Evolutionary conservation across 768 basidiomycete species (phyloP).

Genomic region (Suillus fuscotomentosus): DNA sequence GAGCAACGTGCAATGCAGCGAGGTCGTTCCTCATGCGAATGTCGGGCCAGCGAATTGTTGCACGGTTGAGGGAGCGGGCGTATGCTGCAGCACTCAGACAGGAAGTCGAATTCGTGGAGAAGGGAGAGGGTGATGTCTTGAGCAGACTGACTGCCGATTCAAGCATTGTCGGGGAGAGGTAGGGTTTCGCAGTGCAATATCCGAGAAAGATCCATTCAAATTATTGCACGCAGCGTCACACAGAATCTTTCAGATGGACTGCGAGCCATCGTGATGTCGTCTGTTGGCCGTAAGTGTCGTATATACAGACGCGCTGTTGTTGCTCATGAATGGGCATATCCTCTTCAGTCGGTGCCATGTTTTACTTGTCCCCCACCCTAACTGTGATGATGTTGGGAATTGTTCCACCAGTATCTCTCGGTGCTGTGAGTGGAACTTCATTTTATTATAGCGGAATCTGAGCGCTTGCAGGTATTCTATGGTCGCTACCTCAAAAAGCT

Average conservation of each 20-base stretch:
- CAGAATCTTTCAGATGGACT: conserved; percentile 80
- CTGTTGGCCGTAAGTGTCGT: conserved; percentile 76
- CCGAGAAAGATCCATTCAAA: conserved; percentile 1
- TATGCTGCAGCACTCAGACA: conserved; percentile 83
- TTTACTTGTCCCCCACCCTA: conserved; percentile 85
- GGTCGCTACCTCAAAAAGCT: conserved; percentile 92
- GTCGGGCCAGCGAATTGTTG: conserved; percentile 89
- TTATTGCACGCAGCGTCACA: conserved; percentile 51
- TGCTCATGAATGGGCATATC: neutral
- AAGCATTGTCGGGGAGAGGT: conserved; percentile 93
- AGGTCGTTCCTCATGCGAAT: conserved; percentile 84
- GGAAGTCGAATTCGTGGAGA: conserved; percentile 92
- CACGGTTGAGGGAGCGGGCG: conserved; percentile 76
- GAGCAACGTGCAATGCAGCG: conserved; percentile 83
- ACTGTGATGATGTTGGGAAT: conserved; percentile 92
- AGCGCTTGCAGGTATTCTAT: conserved; percentile 75
- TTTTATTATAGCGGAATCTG: conserved; percentile 11
- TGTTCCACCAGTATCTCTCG: conserved; percentile 84
- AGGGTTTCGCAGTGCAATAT: conserved; percentile 3
- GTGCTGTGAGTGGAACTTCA: conserved; percentile 53
- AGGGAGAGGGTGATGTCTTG: conserved; percentile 90
- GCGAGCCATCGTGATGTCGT: conserved; percentile 86
- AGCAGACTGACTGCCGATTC: conserved; percentile 90
- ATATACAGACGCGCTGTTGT: neutral
- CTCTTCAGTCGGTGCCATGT: conserved; percentile 84